These are phyloP conservation scores for Collybia mongolica DNA, from an alignment of 768 basidiomycete genomes.

Conservation along the genomic window DNA sequence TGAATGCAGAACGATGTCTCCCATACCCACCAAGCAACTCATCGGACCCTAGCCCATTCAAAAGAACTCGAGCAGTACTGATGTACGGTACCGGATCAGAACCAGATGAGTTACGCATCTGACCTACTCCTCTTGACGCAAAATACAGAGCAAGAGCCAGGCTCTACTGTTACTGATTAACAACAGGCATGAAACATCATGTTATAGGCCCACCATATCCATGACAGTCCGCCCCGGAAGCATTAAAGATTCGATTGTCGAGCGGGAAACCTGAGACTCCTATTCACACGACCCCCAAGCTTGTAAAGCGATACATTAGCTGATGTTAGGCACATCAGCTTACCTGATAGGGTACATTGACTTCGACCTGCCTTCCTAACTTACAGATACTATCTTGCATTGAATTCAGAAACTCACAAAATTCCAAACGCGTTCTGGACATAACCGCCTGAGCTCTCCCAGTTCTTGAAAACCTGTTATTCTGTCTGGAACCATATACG, in stretches of 20 bases:
- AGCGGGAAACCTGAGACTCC: slow-evolving; percentile 64
- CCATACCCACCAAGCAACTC: slow-evolving; percentile 95
- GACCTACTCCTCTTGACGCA: slow-evolving; percentile 79
- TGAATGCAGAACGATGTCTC: slow-evolving; percentile 79
- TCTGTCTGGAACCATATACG: slow-evolving; percentile 88
- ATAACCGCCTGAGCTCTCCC: slow-evolving; percentile 72
- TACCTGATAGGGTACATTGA: slow-evolving; percentile 82
- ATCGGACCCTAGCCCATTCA: slow-evolving; percentile 93
- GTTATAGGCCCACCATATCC: slow-evolving; percentile 70
- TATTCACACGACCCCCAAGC: slow-evolving; percentile 25
- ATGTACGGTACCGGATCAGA: slow-evolving; percentile 50
- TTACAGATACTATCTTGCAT: slow-evolving; percentile 1
- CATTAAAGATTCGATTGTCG: slow-evolving; percentile 69
- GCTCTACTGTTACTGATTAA: slow-evolving; percentile 50
- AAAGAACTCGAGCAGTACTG: slow-evolving; percentile 76
- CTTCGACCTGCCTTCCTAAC: slow-evolving; percentile 57
- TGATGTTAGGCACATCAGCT: neutral
- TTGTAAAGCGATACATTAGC: neutral
- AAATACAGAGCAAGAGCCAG: slow-evolving; percentile 92
- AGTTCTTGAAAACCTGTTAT: slow-evolving; percentile 76
- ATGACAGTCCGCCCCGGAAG: slow-evolving; percentile 79
- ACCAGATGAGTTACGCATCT: slow-evolving; percentile 37
- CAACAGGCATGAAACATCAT: neutral
- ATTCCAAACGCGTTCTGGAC: slow-evolving; percentile 84
- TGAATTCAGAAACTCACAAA: slow-evolving; percentile 54